Percentiles rank a stretch among this genome's conserved stretches.
phyloP scores from a whole-genome alignment of 768 basidiomycete genomes.

The Pleurotus ostreatus region DNA sequence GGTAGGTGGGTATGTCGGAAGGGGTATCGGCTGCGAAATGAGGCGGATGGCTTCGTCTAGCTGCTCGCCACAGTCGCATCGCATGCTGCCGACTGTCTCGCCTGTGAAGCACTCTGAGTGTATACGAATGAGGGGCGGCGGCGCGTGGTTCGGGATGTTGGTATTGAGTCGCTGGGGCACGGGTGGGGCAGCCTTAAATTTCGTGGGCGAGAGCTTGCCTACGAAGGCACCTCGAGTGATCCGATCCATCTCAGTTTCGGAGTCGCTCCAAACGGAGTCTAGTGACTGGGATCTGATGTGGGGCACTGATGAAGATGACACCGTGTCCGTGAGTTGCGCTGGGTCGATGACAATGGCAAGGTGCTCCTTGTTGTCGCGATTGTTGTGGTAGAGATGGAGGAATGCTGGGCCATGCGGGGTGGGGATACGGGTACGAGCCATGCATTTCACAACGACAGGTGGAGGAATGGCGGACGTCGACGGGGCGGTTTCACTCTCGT shows the following conservation, averaged over 20 bases:
- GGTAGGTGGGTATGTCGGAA: constrained; percentile 30
- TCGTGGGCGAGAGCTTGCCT: constrained; percentile 66
- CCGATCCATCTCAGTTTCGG: constrained; percentile 91
- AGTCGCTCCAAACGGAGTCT: constrained; percentile 78
- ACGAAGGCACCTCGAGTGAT: constrained; percentile 92
- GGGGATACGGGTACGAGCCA: constrained; percentile 96
- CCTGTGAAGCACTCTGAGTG: constrained; percentile 99
- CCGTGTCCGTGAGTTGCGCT: constrained; percentile 64
- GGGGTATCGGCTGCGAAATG: constrained; percentile 67
- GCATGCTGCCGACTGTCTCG: constrained; percentile 96
- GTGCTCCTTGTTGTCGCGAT: constrained; percentile 89
- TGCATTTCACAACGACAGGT: constrained; percentile 77
- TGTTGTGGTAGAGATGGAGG: constrained; percentile 93
- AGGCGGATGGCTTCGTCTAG: constrained; percentile 94
- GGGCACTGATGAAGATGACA: constrained; percentile 35
- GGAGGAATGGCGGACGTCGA: constrained; percentile 19
- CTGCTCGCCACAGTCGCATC: constrained; percentile 98
- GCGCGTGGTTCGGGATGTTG: constrained; percentile 32
- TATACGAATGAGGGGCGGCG: constrained; percentile 85
- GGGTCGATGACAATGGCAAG: constrained; percentile 93
- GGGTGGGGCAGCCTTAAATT: constrained; percentile 40
- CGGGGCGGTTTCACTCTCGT: constrained; percentile 18
- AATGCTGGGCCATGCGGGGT: constrained; percentile 93
- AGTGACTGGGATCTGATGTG: constrained; percentile 78
- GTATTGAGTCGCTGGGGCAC: constrained; percentile 16